Percentiles rank a stretch among this genome's conserved stretches.
phyloP scores from a whole-genome alignment of 1,284 basidiomycete genomes.

The Cryptococcus wingfieldii region DNA sequence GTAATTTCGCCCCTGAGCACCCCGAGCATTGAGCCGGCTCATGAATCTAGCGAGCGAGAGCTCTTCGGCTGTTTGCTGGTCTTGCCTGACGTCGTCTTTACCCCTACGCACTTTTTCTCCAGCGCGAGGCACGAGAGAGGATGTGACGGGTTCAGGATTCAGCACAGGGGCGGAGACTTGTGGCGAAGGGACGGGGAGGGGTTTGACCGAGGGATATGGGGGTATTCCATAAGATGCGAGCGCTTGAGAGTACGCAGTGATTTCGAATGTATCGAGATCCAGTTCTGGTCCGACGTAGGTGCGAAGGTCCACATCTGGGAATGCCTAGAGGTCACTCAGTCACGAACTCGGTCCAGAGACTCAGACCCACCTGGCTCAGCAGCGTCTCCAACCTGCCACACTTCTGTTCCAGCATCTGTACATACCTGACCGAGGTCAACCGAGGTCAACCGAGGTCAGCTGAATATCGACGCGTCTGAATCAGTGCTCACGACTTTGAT shows the following conservation, averaged over 20 bases:
- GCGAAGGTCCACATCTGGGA: conserved; percentile 63
- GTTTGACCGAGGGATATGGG: conserved; percentile 36
- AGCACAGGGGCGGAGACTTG: background rate
- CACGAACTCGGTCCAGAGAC: background rate
- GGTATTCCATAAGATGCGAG: conserved; percentile 36
- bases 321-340: conserved; percentile 52
- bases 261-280: conserved; percentile 67
- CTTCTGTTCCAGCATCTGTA: conserved; percentile 67
- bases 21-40: conserved; percentile 34
- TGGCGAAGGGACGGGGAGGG: conserved; percentile 3
- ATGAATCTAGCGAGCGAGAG: conserved; percentile 27
- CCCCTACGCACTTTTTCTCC: conserved; percentile 28
- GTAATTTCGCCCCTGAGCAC: conserved; percentile 57
- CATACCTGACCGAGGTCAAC: conserved; percentile 53
- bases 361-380: conserved; percentile 54
- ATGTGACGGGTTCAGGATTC: background rate
- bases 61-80: conserved; percentile 18
- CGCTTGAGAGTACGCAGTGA: conserved; percentile 28
- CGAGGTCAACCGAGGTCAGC: background rate
- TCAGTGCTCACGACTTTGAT: conserved; percentile 64
- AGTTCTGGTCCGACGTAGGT: conserved; percentile 65
- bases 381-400: conserved; percentile 67
- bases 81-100: conserved; percentile 18
- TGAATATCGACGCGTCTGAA: background rate
- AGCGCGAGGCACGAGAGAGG: conserved; percentile 16